A percentile compares a stretch with the other conserved stretches of the same genome.
These are phyloP conservation scores for Mycosphaerella sp. DNA, from an alignment of 2,329 filamentous ascomycete genomes.

Conservation along the genomic window DNA sequence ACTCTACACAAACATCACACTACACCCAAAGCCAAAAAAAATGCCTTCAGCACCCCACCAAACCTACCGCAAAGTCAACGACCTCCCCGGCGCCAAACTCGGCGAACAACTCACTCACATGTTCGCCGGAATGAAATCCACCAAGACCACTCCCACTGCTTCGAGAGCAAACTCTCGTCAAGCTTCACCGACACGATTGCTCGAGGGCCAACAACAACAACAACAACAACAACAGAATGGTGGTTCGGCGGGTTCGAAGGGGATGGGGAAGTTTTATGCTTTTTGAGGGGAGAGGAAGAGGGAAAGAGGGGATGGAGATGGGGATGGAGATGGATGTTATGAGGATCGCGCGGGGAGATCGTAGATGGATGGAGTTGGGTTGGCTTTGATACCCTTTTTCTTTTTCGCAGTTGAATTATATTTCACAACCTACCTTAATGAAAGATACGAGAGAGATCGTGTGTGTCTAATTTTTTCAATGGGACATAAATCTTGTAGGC, in stretches of 20 bases:
- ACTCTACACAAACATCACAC: not conserved
- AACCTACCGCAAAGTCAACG: constrained; percentile 3
- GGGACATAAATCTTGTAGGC: no score
- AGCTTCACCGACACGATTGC: no score
- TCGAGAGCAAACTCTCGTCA: no score
- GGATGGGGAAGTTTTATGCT: not conserved
- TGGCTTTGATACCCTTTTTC: no score
- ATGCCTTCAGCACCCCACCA: constrained; percentile 2
- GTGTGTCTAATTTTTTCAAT: no score
- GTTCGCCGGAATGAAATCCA: constrained; percentile 7
- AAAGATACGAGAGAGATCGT: no score
- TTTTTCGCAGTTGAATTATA: no score
- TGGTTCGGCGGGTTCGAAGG: not conserved
- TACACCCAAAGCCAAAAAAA: not conserved
- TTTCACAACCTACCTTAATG: no score
- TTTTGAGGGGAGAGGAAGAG: not conserved
- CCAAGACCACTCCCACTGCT: not conserved
- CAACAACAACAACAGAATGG: no score
- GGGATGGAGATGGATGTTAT: not conserved
- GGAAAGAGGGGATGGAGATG: not conserved
- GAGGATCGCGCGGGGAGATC: no score
- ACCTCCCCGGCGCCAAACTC: constrained; percentile 3
- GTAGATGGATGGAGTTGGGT: not conserved
- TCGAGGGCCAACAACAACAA: no score
- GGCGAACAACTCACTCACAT: constrained; percentile 8